Conservation (phyloP, 371 early-diverging fungal species). For the Smittium culicis region DNA sequence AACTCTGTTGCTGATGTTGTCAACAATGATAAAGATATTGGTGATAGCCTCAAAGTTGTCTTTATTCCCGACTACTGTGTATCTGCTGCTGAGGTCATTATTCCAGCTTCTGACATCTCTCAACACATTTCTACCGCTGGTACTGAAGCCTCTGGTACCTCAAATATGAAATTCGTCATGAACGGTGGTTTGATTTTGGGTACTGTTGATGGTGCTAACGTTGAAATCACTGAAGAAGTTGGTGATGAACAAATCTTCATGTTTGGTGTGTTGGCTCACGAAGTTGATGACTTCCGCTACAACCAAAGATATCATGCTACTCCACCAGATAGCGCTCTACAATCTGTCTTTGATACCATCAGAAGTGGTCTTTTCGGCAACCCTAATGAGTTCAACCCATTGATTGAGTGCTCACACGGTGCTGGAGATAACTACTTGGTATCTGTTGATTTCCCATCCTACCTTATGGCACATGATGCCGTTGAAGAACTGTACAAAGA, state of each 20-base stretch:
- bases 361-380: slow-evolving; percentile 65
- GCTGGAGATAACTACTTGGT: slow-evolving; percentile 79
- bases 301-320: slow-evolving; percentile 57
- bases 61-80: slow-evolving; percentile 91
- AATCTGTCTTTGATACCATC: slow-evolving; percentile 57
- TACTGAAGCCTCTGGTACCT: slow-evolving; percentile 94
- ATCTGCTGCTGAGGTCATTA: slow-evolving; percentile 72
- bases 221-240: slow-evolving; percentile 86
- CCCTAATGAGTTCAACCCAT: slow-evolving; percentile 49
- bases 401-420: slow-evolving; percentile 58
- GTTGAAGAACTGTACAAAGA: slow-evolving; percentile 67
- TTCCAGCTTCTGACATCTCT: slow-evolving; percentile 87
- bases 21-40: slow-evolving; percentile 60
- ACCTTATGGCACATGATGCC: slow-evolving; percentile 53
- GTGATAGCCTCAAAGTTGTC: slow-evolving; percentile 69
- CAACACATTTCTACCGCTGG: slow-evolving; percentile 87
- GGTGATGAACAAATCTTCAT: slow-evolving; percentile 87
- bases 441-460: slow-evolving; percentile 71
- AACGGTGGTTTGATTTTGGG: slow-evolving; percentile 86
- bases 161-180: slow-evolving; percentile 94
- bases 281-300: slow-evolving; percentile 82
- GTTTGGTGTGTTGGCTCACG: slow-evolving; percentile 71
- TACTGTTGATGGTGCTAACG: slow-evolving; percentile 81
- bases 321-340: slow-evolving; percentile 54
- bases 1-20: slow-evolving; percentile 70